Conservation (phyloP, 1,284 basidiomycete species). For the Mycosarcoma maydis region DNA sequence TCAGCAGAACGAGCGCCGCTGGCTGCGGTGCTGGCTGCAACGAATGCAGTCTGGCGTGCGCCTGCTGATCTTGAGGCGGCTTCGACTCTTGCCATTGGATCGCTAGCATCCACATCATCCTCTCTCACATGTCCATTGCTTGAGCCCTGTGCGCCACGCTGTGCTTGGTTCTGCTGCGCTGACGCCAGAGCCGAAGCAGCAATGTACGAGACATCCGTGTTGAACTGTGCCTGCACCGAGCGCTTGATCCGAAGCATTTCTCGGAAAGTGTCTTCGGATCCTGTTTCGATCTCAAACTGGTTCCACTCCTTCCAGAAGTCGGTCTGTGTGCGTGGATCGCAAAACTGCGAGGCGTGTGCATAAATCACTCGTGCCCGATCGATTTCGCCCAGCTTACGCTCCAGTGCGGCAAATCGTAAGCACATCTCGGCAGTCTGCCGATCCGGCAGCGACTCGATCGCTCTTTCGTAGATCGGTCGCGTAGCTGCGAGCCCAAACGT, state of each 20-base stretch:
- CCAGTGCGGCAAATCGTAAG: slow-evolving; percentile 90
- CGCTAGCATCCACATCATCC: slow-evolving; percentile 68
- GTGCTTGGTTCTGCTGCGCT: slow-evolving; percentile 24
- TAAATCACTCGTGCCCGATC: slow-evolving; percentile 96
- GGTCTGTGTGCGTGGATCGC: slow-evolving; percentile 84
- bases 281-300: slow-evolving; percentile 92
- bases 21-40: slow-evolving; percentile 70
- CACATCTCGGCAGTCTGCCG: slow-evolving; percentile 97
- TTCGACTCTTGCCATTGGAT: slow-evolving; percentile 72
- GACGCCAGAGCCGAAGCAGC: slow-evolving; percentile 59
- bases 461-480: slow-evolving; percentile 93
- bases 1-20: slow-evolving; percentile 74
- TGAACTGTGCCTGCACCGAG: slow-evolving; percentile 97
- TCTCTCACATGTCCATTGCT: slow-evolving; percentile 46
- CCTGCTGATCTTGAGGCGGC: slow-evolving; percentile 16
- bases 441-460: slow-evolving; percentile 92
- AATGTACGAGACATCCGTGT: slow-evolving; percentile 80
- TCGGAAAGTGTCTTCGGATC: slow-evolving; percentile 97
- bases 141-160: slow-evolving; percentile 5
- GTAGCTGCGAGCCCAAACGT: slow-evolving; percentile 97
- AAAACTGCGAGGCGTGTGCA: slow-evolving; percentile 97
- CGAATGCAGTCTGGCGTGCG: slow-evolving; percentile 31
- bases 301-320: slow-evolving; percentile 98
- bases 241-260: slow-evolving; percentile 98
- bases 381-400: slow-evolving; percentile 98